phyloP scores from a whole-genome alignment of 1,284 basidiomycete genomes.

The Mycena sp. region DNA sequence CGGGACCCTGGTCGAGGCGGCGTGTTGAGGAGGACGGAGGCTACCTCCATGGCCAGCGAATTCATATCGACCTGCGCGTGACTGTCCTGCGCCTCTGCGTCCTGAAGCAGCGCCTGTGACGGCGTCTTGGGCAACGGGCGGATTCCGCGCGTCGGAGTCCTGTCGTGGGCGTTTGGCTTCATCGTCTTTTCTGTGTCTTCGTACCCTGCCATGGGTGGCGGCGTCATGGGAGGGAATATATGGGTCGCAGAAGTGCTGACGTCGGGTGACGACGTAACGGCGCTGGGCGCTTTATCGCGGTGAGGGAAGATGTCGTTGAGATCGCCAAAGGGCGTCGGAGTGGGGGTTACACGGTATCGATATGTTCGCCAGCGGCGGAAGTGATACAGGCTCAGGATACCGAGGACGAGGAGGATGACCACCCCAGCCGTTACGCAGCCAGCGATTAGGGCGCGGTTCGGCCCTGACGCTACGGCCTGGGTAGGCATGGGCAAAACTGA shows the following conservation, averaged over 20 bases:
- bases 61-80: conserved; percentile 36
- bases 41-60: conserved; percentile 44
- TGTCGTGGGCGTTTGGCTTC: not conserved
- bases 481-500: not conserved
- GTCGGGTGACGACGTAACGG: not conserved
- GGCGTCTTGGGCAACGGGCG: conserved; percentile 20
- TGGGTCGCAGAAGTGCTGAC: not conserved
- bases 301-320: not conserved
- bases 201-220: not conserved
- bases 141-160: not conserved
- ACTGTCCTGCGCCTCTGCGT: not conserved
- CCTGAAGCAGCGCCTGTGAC: conserved; percentile 10
- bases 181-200: not conserved
- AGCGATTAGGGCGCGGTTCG: conserved; percentile 40
- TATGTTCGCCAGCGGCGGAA: conserved; percentile 18
- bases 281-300: not conserved
- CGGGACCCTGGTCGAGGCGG: conserved; percentile 20
- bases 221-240: conserved; percentile 2
- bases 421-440: conserved; percentile 45
- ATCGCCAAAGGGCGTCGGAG: not conserved
- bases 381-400: conserved; percentile 26
- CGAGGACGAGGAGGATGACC: conserved; percentile 32
- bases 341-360: not conserved
- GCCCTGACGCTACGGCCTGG: not conserved
- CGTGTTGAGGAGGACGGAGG: conserved; percentile 36